phyloP scores from a whole-genome alignment of 73 alveolate species.

The Durusdinium trenchii region DNA sequence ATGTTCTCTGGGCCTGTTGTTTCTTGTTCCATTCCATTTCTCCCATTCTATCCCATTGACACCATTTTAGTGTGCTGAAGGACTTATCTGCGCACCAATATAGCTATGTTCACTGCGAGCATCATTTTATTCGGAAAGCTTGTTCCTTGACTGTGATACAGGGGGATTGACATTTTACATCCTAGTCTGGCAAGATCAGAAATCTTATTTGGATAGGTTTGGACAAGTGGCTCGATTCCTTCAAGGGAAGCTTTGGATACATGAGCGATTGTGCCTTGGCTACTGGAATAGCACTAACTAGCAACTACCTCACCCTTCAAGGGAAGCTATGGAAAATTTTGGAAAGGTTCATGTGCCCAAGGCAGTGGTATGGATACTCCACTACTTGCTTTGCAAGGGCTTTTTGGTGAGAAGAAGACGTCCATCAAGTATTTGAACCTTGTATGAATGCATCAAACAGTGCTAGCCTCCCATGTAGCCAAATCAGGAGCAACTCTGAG shows the following conservation, averaged over 20 bases:
- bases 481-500: slow-evolving; percentile 39
- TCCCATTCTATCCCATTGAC: too few species aligned
- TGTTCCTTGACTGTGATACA: background rate
- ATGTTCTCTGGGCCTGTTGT: too few species aligned
- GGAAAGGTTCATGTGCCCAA: background rate
- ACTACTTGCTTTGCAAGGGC: background rate
- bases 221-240: background rate
- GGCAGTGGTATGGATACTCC: slow-evolving; percentile 27
- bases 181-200: too few species aligned
- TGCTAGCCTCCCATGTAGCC: background rate
- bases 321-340: too few species aligned
- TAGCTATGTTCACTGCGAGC: background rate
- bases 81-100: too few species aligned
- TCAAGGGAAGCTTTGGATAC: background rate
- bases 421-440: background rate
- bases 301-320: background rate
- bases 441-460: background rate
- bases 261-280: slow-evolving; percentile 20
- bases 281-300: background rate
- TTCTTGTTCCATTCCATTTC: too few species aligned
- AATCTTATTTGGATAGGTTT: too few species aligned
- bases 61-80: too few species aligned
- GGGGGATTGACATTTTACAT: too few species aligned
- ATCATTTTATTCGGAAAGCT: background rate
- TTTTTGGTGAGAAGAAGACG: background rate